Evolutionary conservation across 108 stramenopile species (phyloP).

Genomic region (Cyclotella choctawhatcheeana): DNA sequence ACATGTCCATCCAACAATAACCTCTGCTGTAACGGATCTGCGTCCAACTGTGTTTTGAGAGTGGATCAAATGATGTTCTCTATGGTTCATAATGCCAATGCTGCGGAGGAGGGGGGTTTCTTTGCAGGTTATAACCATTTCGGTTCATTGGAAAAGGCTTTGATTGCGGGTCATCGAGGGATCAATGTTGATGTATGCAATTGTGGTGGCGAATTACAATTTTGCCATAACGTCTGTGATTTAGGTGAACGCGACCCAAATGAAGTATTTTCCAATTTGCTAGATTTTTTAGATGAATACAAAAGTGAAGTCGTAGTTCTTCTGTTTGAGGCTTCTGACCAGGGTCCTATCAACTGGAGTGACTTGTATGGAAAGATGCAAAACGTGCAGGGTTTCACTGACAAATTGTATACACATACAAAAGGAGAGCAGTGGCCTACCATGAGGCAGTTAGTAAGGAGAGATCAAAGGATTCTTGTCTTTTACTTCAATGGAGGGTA

Average conservation of each 20-base stretch:
- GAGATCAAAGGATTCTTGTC: conserved; percentile 25
- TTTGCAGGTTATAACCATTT: conserved; percentile 64
- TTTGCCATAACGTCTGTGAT: conserved; percentile 65
- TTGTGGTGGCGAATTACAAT: conserved; percentile 55
- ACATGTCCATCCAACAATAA: conserved; percentile 31
- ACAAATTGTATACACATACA: too few relatives aligned
- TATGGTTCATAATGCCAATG: conserved; percentile 72
- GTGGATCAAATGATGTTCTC: conserved; percentile 67
- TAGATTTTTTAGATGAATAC: conserved; percentile 58
- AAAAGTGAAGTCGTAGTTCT: conserved; percentile 51
- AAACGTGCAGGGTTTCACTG: too few relatives aligned
- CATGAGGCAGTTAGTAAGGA: conserved; percentile 36
- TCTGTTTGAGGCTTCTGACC: conserved; percentile 20
- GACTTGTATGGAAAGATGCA: not conserved
- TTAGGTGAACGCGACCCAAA: conserved; percentile 58
- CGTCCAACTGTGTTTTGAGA: conserved; percentile 61
- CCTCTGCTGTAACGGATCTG: conserved; percentile 56
- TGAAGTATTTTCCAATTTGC: conserved; percentile 56
- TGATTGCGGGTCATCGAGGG: conserved; percentile 73
- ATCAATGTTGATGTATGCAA: conserved; percentile 72
- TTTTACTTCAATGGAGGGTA: conserved; percentile 27
- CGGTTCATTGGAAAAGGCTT: conserved; percentile 58
- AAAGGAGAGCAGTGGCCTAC: too few relatives aligned
- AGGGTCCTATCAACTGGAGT: not conserved
- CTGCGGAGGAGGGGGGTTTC: conserved; percentile 55